phyloP scores from a whole-genome alignment of 495 filamentous ascomycete species.

The Chlorociboria aeruginascens region DNA sequence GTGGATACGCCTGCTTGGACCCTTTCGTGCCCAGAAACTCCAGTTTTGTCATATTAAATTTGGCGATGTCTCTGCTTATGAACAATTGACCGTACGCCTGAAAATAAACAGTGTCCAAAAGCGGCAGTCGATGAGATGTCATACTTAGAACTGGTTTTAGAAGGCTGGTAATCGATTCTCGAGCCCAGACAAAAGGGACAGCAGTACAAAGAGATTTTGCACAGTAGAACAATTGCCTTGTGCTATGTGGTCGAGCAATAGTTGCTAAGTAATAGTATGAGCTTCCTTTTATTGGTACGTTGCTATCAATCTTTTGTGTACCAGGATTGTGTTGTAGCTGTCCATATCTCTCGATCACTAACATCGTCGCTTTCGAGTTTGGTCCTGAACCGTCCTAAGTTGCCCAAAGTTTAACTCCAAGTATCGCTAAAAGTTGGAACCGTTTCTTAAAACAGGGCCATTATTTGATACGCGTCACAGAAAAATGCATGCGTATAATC shows the following conservation, averaged over 20 bases:
- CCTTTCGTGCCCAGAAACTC: background rate
- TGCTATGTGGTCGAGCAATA: slow-evolving; percentile 55
- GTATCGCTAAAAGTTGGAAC: slow-evolving; percentile 67
- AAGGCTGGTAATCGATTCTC: slow-evolving; percentile 13
- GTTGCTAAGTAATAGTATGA: slow-evolving; percentile 79
- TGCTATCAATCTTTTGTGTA: slow-evolving; percentile 72
- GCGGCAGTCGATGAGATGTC: slow-evolving; percentile 9
- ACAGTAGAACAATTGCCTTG: slow-evolving; percentile 69
- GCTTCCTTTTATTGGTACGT: slow-evolving; percentile 53
- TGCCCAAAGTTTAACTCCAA: slow-evolving; percentile 84
- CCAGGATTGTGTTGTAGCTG: slow-evolving; percentile 63
- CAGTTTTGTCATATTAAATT: slow-evolving; percentile 29
- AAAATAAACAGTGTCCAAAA: slow-evolving; percentile 40
- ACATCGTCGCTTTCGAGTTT: slow-evolving; percentile 64
- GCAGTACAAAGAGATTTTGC: slow-evolving; percentile 23
- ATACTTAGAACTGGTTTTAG: slow-evolving; percentile 8
- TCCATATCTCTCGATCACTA: slow-evolving; percentile 67
- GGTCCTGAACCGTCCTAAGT: slow-evolving; percentile 55
- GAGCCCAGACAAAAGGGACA: slow-evolving; percentile 7
- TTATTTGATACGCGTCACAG: slow-evolving; percentile 69
- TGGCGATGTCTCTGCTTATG: slow-evolving; percentile 31
- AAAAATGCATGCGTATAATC: slow-evolving; percentile 78
- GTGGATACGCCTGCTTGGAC: background rate
- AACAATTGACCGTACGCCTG: slow-evolving; percentile 58
- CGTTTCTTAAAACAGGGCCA: slow-evolving; percentile 66